A percentile compares a stretch with the other conserved stretches of the same genome.
phyloP scores from a whole-genome alignment of 345 rosid genomes.

The Citrus hindsii region DNA sequence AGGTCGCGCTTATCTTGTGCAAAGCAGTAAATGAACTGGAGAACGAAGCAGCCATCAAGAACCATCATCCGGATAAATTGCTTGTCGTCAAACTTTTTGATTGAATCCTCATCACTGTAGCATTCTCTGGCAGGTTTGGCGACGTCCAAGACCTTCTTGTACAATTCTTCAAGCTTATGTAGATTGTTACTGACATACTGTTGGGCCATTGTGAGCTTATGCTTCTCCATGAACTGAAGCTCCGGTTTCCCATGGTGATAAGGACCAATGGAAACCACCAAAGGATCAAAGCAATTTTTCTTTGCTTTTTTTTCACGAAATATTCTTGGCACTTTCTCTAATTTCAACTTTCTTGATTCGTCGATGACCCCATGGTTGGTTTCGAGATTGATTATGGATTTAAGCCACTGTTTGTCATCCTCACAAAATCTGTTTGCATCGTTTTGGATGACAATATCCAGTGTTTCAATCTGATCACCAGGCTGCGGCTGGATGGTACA shows the following conservation, averaged over 20 bases:
- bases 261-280: conserved; percentile 22
- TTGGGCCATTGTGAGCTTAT: background rate
- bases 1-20: background rate
- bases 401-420: background rate
- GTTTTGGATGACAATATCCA: background rate
- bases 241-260: conserved; percentile 10
- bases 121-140: background rate
- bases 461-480: background rate
- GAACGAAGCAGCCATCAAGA: conserved; percentile 1
- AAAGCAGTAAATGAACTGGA: background rate
- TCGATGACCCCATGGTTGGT: background rate
- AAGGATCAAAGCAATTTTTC: conserved; percentile 12
- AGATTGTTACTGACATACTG: background rate
- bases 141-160: background rate
- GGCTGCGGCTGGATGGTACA: background rate
- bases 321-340: conserved; percentile 5
- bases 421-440: background rate
- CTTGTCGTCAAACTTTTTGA: background rate
- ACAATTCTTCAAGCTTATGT: background rate
- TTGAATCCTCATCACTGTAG: background rate
- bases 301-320: background rate
- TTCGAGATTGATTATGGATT: background rate
- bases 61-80: conserved; percentile 20
- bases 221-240: background rate
- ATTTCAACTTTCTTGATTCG: background rate